These are phyloP conservation scores for Tylopilus sp. DNA, from an alignment of 1,284 basidiomycete species.

Conservation along the genomic window DNA sequence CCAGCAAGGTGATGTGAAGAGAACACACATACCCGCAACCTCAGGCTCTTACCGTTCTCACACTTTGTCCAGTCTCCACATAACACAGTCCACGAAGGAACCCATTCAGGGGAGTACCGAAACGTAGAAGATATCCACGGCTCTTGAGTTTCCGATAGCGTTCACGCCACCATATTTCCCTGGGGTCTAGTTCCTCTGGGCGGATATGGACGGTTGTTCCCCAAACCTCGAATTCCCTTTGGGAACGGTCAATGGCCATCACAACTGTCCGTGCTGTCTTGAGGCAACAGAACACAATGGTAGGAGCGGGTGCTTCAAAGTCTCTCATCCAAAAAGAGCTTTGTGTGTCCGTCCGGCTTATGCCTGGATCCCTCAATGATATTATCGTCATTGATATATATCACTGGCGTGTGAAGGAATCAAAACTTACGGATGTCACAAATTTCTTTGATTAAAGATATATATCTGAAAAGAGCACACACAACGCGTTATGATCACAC, in stretches of 20 bases:
- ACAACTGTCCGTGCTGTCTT: slow-evolving; percentile 1
- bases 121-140: not conserved
- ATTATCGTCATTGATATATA: too few relatives aligned
- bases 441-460: too few relatives aligned
- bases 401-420: too few relatives aligned
- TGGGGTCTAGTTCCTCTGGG: not conserved
- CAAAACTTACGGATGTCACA: too few relatives aligned
- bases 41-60: not conserved
- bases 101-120: too few relatives aligned
- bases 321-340: too few relatives aligned
- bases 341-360: too few relatives aligned
- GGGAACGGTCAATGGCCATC: not conserved
- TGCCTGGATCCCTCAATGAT: too few relatives aligned
- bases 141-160: not conserved
- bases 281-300: too few relatives aligned
- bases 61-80: not conserved
- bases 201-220: not conserved
- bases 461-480: too few relatives aligned
- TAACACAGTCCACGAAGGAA: slow-evolving; percentile 1
- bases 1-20: not conserved
- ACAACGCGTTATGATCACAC: too few relatives aligned
- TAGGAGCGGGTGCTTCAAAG: too few relatives aligned
- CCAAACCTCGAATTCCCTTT: not conserved
- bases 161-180: not conserved
- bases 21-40: not conserved